Evolutionary conservation across 345 rosid species (phyloP), one percentile per base, ranked within the genome.

Genomic region (Viola odorata): DNA sequence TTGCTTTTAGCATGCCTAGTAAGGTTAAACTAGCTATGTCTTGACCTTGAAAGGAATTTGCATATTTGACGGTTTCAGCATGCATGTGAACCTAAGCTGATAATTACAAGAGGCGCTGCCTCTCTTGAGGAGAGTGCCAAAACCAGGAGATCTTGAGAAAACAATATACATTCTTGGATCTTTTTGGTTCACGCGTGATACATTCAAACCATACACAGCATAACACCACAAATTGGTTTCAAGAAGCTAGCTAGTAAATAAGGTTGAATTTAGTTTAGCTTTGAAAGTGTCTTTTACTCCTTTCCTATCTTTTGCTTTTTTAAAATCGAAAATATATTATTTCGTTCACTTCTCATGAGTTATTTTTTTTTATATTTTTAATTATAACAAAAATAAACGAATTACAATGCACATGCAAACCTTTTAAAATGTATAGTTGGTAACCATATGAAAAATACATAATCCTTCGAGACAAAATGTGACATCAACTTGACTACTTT

Each of bases 41-140:
- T 23, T 23, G 60, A 3, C 4, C 48, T 4, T 8, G 53, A 37
- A 57, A 55, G 32, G 6, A 41, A 53, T 14, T 39, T 60, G 37
- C 67, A 13, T 55, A 56, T 42, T 47, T 68, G 45, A 50, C 65
- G 62, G 67, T 3, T 7, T 14, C 7, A 10, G 63, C 38, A 9
- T 50, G 15, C 70, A 51, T 61, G 67, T 63, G 70, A 70, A 59
- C 53, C 58, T 7, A n/a, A 54, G 50, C 39, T 23, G 32, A 23
- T 23, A 23, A 23, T 23, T 23, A 23, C 32, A 23, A 23, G 55
- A 53, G 70, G 65, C 37, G 44, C 37, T 40, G n/a, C 11, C 15
- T 66, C 57, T 45, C 72, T 56, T 32, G 68, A 66, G 50, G 8
- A 16, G 41, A 42, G 54, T 55, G 76, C 60, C 73, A 55, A 69